Base-by-base conservation (phyloP, 176 grass and related monocot genomes). In the Carex kokanica region DNA sequence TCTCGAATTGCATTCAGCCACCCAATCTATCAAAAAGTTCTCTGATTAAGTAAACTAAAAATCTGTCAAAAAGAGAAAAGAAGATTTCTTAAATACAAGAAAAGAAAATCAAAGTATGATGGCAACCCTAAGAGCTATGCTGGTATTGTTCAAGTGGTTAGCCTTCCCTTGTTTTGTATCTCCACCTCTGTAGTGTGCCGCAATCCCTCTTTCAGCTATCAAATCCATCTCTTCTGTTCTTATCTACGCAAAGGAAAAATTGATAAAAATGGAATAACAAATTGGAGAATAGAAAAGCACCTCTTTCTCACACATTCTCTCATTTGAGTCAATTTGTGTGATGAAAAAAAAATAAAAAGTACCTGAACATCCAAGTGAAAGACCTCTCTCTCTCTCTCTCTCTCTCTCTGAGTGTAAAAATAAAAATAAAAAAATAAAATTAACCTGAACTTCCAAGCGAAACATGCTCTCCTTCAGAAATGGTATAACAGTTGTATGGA, bases 161-260 rank as follows among this genome's bases (percentile, higher is more conserved):
- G 91, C 79, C 83, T 91, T 95, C 83, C 96, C 93, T 55, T 91
- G 89, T 81, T 88, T 88, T 83, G 92, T 90, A 78, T 90, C 90
- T 80, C 89, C 87, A 66, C 86, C 84, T 63, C 89, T 98, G 78
- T 98, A 98, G 87, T 95, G 91, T 59, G 89, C 91, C 62, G 93
- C 96, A 88, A 98, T 98, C 60, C 96, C 96, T 93, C 96, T 98
- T 95, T 98, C 92, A 78, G 96, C 96, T 91, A 98, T 95, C 49
- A 98, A 86, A 88, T 98, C 89, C 96, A 98, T 98, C 86, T 95
- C 89, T 83, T 95, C 93, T 84, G 96, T 95, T 93, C 96, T 98
- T 89, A 98, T 95, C 96, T 98, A 86, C 63, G 72, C 45, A 83
- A 60, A 81, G 74, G 23, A 82, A 52, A 80, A 77, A 17, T 77